Evolutionary conservation across 352 stramenopile genomes (phyloP).

Genomic region (Pythium diclinum): DNA sequence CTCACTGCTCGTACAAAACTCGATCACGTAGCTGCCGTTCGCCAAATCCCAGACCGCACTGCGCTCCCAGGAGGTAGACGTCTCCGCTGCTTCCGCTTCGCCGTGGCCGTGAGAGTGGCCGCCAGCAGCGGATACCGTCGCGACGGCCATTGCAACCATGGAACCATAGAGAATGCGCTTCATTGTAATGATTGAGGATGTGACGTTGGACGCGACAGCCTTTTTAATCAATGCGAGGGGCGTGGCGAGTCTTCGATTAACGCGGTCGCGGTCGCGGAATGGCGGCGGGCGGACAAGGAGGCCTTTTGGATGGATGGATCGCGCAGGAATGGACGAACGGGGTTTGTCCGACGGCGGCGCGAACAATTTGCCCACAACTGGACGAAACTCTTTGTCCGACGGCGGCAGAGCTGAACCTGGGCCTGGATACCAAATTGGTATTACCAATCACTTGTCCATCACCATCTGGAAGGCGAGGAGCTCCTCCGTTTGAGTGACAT

Average conservation of each 20-base stretch:
- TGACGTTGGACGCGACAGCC: not conserved
- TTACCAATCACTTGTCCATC: not conserved
- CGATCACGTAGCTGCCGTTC: not conserved
- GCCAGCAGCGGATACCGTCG: not conserved
- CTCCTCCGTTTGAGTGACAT: constrained; percentile 1
- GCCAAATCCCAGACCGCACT: not conserved
- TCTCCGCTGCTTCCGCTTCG: not conserved
- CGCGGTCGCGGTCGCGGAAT: not conserved
- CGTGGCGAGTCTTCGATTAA: not conserved
- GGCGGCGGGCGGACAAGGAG: not conserved
- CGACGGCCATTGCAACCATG: not conserved
- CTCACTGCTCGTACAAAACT: constrained; percentile 10
- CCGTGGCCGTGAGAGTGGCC: not conserved
- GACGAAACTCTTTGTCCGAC: not conserved
- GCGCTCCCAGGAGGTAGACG: not conserved
- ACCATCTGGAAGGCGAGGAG: not conserved
- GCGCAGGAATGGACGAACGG: not conserved
- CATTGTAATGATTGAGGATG: not conserved
- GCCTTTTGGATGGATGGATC: not conserved
- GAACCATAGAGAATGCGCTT: not conserved
- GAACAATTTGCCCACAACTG: not conserved
- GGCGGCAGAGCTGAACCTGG: not conserved
- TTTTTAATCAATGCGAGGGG: not conserved
- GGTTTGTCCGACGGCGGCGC: constrained; percentile 6
- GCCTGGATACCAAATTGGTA: not conserved